Evolutionary conservation across 352 stramenopile genomes (phyloP), one percentile per base, ranked within the genome.

Genomic region (Phytophthora macrochlamydospora): DNA sequence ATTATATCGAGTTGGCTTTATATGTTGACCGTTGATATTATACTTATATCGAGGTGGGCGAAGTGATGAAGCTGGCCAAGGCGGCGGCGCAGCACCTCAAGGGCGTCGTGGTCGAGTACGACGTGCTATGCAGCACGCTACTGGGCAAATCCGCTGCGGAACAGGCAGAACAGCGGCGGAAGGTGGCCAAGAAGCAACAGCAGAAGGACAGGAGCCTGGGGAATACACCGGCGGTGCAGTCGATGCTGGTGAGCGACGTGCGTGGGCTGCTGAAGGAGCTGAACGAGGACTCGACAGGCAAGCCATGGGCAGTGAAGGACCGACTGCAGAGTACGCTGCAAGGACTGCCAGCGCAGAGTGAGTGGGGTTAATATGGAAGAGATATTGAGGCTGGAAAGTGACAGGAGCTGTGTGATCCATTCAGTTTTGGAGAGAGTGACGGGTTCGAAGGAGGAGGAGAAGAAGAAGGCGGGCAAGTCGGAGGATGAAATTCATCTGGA

Each of bases 41-140:
- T 24, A 24, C 18, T 24, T 24, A 24, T 24, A 24, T 24, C 18
- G 18, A 24, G 18, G 18, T 24, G 18, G 18, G 18, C 18, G 18
- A 24, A 33, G 37, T 2, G 55, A 89, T 78, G 77, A 92, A 91
- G 71, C 75, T 92, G 40, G 84, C 84, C n/a, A 82, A 82, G 59
- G 81, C 84, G 0, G 81, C 84, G 28, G 51, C 72, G 49, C 85
- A 88, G 71, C 76, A 89, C 69, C 76, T 93, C 70, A 93, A 91
- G 68, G 85, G 67, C 57, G 79, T 93, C 28, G 68, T 93, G 50
- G 61, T 93, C 70, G 85, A 91, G 72, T 93, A 91, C 59, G 85
- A 93, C 52, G 85, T 88, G 56, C 66, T 93, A 43, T 93, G 83
- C 70, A 82, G 80, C 68, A 90, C 85, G 43, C 69, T 90, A 44